Evolutionary conservation across 192 early-diverging fungal species (phyloP), one percentile per base, ranked within the genome.

Genomic region (Thamnidium elegans): DNA sequence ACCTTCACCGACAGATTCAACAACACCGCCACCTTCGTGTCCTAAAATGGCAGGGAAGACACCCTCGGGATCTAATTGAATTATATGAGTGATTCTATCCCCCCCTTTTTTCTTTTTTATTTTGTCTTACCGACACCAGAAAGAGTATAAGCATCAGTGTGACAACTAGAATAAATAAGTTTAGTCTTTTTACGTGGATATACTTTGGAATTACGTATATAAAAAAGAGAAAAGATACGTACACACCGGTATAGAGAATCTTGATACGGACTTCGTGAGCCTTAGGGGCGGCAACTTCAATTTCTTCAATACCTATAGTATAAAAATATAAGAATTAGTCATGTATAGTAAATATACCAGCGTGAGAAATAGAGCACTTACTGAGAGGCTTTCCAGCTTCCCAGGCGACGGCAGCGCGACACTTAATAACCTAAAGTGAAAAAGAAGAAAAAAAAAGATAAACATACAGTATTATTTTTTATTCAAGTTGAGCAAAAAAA

Each of bases 371-470:
- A 26, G 26, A 26, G 3, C 26, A 84, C 89, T 72, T 87, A 94
- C 93, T 85, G 30, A 99, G 84, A 36, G 94, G 93, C 77, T 96
- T 90, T 39, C 84, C 87, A 56, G 96, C 85, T 66, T 91, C 92
- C 94, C 94, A 96, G 62, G 96, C 96, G 52, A 99, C 78, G 17
- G 96, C 96, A 56, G 96, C 96, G 71, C 89, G 88, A 81, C 96
- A 92, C 55, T 80, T 88, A 58, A 92, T 92, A 47, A 68, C 56
- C 71, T 73, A 50, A 50, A 0, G 9, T n/a, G n/a, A 6, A 9
- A 39, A 0, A 39, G 4, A 39, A 9, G 4, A 39, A 10, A 1
- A 1, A 39, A 39, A 39, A 39, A 39, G 36, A 1, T 39, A 39
- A 9, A 9, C 36, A 39, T 39, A 21, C 20, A 13, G 10, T 62